Percentiles rank a stretch among this genome's conserved stretches.
Evolutionary conservation across 257 asterid species (phyloP).

Genomic region (Solanum arcanum): DNA sequence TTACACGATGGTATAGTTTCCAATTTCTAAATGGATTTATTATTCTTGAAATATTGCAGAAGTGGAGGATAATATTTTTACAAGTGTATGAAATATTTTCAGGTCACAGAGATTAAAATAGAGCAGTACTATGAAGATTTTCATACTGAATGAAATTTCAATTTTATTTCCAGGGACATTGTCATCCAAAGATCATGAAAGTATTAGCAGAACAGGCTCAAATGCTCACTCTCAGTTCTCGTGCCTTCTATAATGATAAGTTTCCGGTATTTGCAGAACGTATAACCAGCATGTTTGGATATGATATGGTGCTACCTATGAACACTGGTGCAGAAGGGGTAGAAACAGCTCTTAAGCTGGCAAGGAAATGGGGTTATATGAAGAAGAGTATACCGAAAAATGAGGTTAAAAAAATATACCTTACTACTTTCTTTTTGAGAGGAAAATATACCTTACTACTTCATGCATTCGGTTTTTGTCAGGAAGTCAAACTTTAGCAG

Average conservation of each 20-base stretch:
- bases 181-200: constrained; percentile 88
- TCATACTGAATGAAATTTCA: not conserved
- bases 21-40: not conserved
- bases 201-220: constrained; percentile 74
- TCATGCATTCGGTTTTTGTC: not conserved
- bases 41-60: not conserved
- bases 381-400: constrained; percentile 76
- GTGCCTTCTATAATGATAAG: constrained; percentile 81
- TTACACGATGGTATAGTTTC: not conserved
- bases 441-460: not conserved
- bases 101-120: not conserved
- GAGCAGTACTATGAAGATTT: not conserved
- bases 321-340: constrained; percentile 99
- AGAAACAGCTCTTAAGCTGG: constrained; percentile 90
- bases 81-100: not conserved
- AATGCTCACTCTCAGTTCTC: constrained; percentile 89
- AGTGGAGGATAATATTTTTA: not conserved
- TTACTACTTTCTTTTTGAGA: not conserved
- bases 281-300: constrained; percentile 73
- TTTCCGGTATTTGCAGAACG: constrained; percentile 77
- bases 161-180: constrained; percentile 64
- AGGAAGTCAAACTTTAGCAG: not conserved
- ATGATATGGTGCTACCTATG: constrained; percentile 93
- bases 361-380: constrained; percentile 87
- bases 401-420: constrained; percentile 34